phyloP scores from a whole-genome alignment of 345 rosid species.

The Gossypium bickii region DNA sequence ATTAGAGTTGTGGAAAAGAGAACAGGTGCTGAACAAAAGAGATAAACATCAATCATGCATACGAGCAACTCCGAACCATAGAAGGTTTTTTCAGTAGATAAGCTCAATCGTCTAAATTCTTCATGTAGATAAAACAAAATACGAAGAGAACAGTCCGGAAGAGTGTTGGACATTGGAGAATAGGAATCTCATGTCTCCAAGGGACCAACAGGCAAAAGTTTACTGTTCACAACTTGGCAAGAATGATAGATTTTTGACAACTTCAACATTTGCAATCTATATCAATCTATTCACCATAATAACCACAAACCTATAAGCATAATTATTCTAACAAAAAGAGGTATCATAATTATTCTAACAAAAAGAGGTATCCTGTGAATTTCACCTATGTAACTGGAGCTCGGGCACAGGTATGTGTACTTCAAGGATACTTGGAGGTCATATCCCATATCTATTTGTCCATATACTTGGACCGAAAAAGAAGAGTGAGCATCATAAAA shows the following conservation, averaged over 20 bases:
- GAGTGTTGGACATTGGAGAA: background rate
- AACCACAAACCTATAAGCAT: background rate
- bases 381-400: background rate
- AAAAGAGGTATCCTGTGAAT: background rate
- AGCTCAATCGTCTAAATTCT: background rate
- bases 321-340: background rate
- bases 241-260: background rate
- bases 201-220: background rate
- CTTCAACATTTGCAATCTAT: background rate
- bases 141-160: background rate
- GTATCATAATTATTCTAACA: background rate
- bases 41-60: background rate
- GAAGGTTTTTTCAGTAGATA: slow-evolving; percentile 6
- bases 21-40: background rate
- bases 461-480: too few species aligned
- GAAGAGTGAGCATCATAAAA: too few species aligned
- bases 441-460: background rate
- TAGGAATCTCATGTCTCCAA: background rate
- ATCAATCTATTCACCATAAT: slow-evolving; percentile 5
- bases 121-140: background rate
- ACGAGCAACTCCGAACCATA: background rate
- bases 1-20: background rate
- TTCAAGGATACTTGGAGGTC: background rate
- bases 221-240: background rate
- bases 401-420: background rate